phyloP scores from a whole-genome alignment of 768 basidiomycete species.

The Cyclocybe cylindracea region DNA sequence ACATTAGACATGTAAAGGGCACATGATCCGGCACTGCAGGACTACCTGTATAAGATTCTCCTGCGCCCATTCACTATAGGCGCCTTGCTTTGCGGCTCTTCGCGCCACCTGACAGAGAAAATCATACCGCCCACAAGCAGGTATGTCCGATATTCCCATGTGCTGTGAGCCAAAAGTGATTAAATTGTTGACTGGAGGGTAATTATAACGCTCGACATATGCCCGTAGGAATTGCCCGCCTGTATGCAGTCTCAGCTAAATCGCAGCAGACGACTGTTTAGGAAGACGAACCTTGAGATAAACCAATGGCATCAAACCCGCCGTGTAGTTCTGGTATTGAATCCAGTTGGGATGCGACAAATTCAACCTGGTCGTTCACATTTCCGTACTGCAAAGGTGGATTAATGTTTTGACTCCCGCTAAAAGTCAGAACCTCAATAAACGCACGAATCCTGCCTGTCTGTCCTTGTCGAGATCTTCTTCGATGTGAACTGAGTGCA shows the following conservation, averaged over 20 bases:
- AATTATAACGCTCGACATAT: slow-evolving; percentile 76
- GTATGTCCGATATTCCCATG: slow-evolving; percentile 82
- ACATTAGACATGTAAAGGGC: neutral
- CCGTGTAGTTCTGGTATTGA: slow-evolving; percentile 60
- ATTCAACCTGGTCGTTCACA: slow-evolving; percentile 65
- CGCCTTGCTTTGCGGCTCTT: slow-evolving; percentile 57
- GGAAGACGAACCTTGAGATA: slow-evolving; percentile 70
- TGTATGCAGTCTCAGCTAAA: slow-evolving; percentile 20
- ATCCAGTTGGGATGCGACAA: slow-evolving; percentile 65
- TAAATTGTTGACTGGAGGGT: slow-evolving; percentile 75
- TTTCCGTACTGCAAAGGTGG: slow-evolving; percentile 67
- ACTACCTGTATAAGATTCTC: slow-evolving; percentile 70
- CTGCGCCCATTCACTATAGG: slow-evolving; percentile 79
- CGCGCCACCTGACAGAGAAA: slow-evolving; percentile 70
- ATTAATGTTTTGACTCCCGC: neutral
- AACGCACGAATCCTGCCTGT: slow-evolving; percentile 71
- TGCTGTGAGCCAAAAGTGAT: slow-evolving; percentile 89
- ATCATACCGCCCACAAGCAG: slow-evolving; percentile 63
- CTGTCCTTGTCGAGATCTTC: slow-evolving; percentile 62
- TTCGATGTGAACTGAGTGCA: slow-evolving; percentile 73
- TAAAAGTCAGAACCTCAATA: neutral
- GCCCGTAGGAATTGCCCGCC: slow-evolving; percentile 88
- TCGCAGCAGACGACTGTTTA: neutral
- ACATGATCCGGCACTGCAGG: neutral
- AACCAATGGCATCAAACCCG: slow-evolving; percentile 87